Base-by-base conservation (phyloP, 139 green algal species). In the Tetradesmus obliquus region DNA sequence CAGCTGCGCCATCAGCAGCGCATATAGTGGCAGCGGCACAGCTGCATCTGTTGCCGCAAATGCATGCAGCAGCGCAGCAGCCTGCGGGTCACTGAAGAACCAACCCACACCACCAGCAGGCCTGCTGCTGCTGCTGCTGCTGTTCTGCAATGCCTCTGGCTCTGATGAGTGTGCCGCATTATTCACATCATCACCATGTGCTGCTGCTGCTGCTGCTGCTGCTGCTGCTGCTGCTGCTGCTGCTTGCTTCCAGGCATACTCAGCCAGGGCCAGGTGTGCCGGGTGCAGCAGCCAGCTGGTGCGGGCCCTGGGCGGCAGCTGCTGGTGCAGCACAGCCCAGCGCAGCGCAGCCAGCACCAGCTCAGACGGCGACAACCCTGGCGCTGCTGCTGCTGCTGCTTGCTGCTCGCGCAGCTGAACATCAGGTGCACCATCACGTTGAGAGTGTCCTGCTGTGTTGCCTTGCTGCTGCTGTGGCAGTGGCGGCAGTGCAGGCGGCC, bases 181-280 rank as follows among this genome's bases (percentile, higher is more conserved):
- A 45, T n/a, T n/a, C n/a, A n/a, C n/a, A n/a, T n/a, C n/a, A n/a
- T n/a, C n/a, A n/a, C n/a, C n/a, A n/a, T n/a, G n/a, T 89, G 85
- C 85, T 89, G 84, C 85, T 88, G 84, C 84, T 87, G 84, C 84
- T 82, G 85, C 66, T 10, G 51, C 45, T 3, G n/a, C n/a, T n/a
- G n/a, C n/a, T n/a, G n/a, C n/a, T 89, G 85, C 85, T 89, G 84
- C 85, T 88, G 84, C 84, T 87, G 84, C 84, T 82, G 85, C 66
- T 10, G 51, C 45, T 3, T n/a, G 9, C 9, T 51, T 51, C 22
- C 76, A 89, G 66, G 32, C 62, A 5, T 45, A 24, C 54, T 89
- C 66, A 45, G 82, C 85, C 66, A 89, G 51, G 22, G 54, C 55
- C 19, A 87, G 54, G 20, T 87, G 82, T 74, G 82, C 82, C 15